Percentiles rank a stretch among this genome's conserved stretches.
These are phyloP conservation scores for Cryptosporidium meleagridis DNA, from an alignment of 169 alveolate genomes.

Conservation along the genomic window DNA sequence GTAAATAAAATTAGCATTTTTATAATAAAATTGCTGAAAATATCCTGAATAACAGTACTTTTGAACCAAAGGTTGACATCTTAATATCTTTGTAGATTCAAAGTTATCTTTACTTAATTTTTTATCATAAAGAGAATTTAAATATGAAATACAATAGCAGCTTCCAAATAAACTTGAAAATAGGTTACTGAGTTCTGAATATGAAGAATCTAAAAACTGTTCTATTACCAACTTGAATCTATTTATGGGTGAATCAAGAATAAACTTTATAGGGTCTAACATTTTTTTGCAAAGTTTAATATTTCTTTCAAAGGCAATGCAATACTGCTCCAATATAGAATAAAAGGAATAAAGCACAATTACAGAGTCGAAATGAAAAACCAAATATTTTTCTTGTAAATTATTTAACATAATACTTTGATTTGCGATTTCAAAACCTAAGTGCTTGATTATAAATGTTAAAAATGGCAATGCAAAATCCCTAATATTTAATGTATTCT, in stretches of 20 bases:
- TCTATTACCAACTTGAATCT: conserved; percentile 33
- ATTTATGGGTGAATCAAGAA: background rate
- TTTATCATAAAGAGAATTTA: background rate
- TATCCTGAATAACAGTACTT: background rate
- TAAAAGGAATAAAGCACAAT: conserved; percentile 24
- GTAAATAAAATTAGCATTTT: background rate
- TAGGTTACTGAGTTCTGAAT: background rate
- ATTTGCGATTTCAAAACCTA: conserved; percentile 7
- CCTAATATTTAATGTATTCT: conserved; percentile 30
- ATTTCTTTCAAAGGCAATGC: background rate
- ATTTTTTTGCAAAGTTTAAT: background rate
- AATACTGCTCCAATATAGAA: conserved; percentile 34
- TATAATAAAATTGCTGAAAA: background rate
- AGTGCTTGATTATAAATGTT: conserved; percentile 9
- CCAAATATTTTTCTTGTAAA: background rate
- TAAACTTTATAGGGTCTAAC: conserved; percentile 7
- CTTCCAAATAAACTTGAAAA: conserved; percentile 15
- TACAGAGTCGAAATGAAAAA: background rate
- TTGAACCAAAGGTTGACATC: conserved; percentile 18
- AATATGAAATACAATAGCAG: background rate
- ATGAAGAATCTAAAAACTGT: background rate
- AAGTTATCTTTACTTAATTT: background rate
- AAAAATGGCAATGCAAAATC: conserved; percentile 64
- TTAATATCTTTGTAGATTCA: background rate
- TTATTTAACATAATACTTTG: background rate